Percentiles rank a stretch among this genome's conserved stretches.
phyloP scores from a whole-genome alignment of 202 grass and related monocot species.

The Zizania palustris region DNA sequence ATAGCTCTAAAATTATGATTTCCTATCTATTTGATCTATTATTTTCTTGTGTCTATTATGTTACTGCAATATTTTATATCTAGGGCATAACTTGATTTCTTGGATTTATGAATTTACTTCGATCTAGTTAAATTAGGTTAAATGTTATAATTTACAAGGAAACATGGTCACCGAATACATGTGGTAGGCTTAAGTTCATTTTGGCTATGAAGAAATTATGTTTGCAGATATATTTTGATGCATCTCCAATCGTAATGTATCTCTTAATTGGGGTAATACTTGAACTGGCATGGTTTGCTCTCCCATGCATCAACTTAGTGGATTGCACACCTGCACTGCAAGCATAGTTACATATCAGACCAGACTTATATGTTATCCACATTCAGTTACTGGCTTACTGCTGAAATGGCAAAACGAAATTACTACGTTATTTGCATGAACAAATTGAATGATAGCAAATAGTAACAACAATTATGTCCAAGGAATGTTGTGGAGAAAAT shows the following conservation, averaged over 20 bases:
- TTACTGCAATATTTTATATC: background rate
- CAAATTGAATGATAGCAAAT: background rate
- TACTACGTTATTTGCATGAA: background rate
- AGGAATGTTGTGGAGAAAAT: background rate
- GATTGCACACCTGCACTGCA: background rate
- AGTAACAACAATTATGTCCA: background rate
- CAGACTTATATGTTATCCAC: background rate
- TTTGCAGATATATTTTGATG: background rate
- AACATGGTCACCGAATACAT: background rate
- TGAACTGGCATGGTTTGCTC: background rate
- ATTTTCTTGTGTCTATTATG: background rate
- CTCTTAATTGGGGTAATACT: background rate
- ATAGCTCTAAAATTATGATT: background rate
- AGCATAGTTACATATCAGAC: background rate
- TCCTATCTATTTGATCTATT: background rate
- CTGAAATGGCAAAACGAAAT: background rate
- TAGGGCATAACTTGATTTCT: background rate
- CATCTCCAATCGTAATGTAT: background rate
- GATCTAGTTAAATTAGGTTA: background rate
- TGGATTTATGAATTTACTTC: conserved; percentile 11
- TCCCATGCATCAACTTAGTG: background rate
- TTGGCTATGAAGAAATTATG: conserved; percentile 3
- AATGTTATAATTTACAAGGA: background rate
- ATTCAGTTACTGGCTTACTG: background rate
- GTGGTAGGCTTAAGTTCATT: background rate